Evolutionary conservation across 345 rosid genomes (phyloP).

Genomic region (Eucalyptus urophylla): DNA sequence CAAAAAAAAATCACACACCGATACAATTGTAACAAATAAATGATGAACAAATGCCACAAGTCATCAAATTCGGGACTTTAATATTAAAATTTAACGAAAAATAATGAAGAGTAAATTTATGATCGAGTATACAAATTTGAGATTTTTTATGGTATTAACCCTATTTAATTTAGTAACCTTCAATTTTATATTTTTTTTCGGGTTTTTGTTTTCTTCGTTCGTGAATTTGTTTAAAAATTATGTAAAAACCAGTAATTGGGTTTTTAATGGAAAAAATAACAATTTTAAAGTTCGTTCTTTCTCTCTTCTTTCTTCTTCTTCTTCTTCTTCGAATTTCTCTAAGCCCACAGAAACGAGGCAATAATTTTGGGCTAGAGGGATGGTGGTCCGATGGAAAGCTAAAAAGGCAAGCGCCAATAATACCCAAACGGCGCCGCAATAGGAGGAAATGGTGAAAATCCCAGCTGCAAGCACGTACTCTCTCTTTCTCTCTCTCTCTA

Average conservation of each 20-base stretch:
- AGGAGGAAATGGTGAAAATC: not conserved
- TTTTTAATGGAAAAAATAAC: not conserved
- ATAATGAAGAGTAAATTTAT: too few relatives aligned
- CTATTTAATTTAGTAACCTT: not conserved
- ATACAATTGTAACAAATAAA: too few relatives aligned
- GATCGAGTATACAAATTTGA: accelerated
- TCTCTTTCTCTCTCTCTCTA: not conserved
- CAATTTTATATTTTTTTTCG: not conserved
- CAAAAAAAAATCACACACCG: accelerated
- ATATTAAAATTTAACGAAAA: too few relatives aligned
- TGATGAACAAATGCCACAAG: too few relatives aligned
- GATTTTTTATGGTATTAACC: too few relatives aligned
- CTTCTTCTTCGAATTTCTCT: not conserved
- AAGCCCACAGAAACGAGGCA: not conserved
- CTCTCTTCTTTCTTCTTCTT: too few relatives aligned
- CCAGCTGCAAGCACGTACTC: not conserved
- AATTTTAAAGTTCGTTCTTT: not conserved
- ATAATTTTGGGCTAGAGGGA: not conserved
- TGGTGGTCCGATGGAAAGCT: not conserved
- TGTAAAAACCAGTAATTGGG: not conserved
- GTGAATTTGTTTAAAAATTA: not conserved
- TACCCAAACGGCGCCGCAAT: not conserved
- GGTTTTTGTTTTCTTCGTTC: not conserved
- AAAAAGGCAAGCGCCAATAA: not conserved
- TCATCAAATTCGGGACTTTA: accelerated